A percentile compares a stretch with the other conserved stretches of the same genome.
Evolutionary conservation across 306 rosid genomes (phyloP).

Genomic region (Benincasa hispida): DNA sequence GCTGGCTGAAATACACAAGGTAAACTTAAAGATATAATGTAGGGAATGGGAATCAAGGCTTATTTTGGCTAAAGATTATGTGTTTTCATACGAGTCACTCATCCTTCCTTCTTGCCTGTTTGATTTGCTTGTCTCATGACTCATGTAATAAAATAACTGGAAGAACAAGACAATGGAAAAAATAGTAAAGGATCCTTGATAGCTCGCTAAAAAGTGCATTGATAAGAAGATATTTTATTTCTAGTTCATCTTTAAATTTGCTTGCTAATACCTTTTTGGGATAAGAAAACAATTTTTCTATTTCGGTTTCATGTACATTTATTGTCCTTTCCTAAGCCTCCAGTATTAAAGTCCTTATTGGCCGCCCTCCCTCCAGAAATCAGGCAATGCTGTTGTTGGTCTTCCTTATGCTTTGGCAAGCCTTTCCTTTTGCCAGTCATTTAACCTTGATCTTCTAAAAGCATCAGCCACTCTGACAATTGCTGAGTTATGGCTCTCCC

Average conservation of each 20-base stretch:
- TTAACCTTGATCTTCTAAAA: slow-evolving; percentile 91
- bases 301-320: slow-evolving; percentile 1
- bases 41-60: background rate
- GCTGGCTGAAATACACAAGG: slow-evolving; percentile 98
- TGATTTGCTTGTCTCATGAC: too few relatives aligned
- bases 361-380: slow-evolving; percentile 43
- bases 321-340: background rate
- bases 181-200: background rate
- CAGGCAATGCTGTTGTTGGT: slow-evolving; percentile 88
- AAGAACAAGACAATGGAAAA: too few relatives aligned
- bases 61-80: background rate
- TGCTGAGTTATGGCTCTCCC: slow-evolving; percentile 88
- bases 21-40: slow-evolving; percentile 12
- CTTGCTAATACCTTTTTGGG: background rate
- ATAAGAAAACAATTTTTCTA: background rate
- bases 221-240: background rate
- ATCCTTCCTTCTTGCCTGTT: too few relatives aligned
- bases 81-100: background rate
- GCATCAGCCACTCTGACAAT: slow-evolving; percentile 86
- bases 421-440: slow-evolving; percentile 87
- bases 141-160: too few relatives aligned
- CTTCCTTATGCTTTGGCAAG: slow-evolving; percentile 93
- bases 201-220: background rate
- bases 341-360: background rate
- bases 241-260: background rate